These are phyloP conservation scores for Geranomyces michiganensis DNA, from an alignment of 192 early-diverging fungal species.

Conservation along the genomic window DNA sequence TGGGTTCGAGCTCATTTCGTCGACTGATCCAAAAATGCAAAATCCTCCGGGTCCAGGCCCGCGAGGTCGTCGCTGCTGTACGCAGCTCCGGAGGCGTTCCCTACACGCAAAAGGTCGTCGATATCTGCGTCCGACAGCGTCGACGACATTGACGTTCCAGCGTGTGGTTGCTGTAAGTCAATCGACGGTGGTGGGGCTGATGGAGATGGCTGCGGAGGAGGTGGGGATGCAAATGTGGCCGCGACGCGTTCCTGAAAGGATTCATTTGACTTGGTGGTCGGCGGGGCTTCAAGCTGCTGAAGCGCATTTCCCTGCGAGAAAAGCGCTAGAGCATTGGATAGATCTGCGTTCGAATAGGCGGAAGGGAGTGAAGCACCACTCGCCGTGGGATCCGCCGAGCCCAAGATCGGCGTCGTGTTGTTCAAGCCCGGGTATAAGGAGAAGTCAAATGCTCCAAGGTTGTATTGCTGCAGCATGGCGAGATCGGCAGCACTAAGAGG, in stretches of 20 bases:
- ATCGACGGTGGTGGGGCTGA: not conserved
- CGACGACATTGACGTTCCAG: not conserved
- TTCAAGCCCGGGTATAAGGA: not conserved
- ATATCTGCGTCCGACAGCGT: not conserved
- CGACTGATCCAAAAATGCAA: slow-evolving; percentile 2
- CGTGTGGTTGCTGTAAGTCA: not conserved
- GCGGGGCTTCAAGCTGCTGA: no score
- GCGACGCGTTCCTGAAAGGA: not conserved
- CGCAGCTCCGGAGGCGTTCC: not conserved
- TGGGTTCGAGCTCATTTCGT: not conserved
- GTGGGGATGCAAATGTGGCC: not conserved
- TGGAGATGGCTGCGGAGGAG: not conserved
- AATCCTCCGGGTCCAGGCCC: not conserved
- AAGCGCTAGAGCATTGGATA: no score
- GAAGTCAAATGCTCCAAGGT: not conserved
- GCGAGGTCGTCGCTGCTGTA: slow-evolving; percentile 11
- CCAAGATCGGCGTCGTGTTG: not conserved
- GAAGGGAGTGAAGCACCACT: no score
- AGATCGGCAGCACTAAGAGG: not conserved
- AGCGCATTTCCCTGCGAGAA: no score
- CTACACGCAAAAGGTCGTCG: not conserved
- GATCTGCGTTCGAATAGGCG: no score
- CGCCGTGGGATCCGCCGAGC: no score
- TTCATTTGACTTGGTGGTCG: no score
- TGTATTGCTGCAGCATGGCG: not conserved